Base-by-base conservation (phyloP, 257 asterid species). In the Apocynum venetum region DNA sequence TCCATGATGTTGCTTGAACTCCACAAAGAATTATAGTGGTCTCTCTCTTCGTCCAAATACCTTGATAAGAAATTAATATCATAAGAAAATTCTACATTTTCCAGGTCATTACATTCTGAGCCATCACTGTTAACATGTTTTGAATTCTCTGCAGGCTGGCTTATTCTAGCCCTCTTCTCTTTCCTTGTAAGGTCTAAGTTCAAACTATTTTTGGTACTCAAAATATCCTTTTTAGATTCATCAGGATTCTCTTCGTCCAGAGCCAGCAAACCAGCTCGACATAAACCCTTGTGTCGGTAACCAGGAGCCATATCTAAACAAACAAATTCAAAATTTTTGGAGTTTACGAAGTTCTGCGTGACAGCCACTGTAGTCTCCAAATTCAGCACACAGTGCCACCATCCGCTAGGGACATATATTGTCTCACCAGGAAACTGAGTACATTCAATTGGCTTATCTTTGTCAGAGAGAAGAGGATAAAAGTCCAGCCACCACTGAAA, bases 231-330 rank as follows among this genome's bases (percentile, higher is more conserved):
- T 72, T 71, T 86, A 81, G 78, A 76, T 80, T 83, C 88, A 81
- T 85, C 88, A 80, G 83, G 74, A 78, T 53, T 77, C 68, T 74
- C 81, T 38, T 85, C 97, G 82, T 91, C 95, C 79, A 96, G 87
- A 84, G 99, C 99, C 87, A 96, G 97, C 82, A 91, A 80, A 71
- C 99, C 99, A 56, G 97, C 99, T 64, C 97, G 97, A 79, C 94
- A 88, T 70, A 96, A 84, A 53, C 99, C 98, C 89, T 96, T 96
- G 86, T 96, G 99, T 72, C 81, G 88, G 86, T 85, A 93, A 75
- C 99, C 99, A 84, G 99, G 97, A 76, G 99, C 97, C 97, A 93
- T 90, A 87, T 96, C 99, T 87, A 96, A 84, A 83, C 99, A 93
- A 61, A 91, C 97, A 77, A 83, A 91, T 83, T 96, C 96, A 48